phyloP scores from a whole-genome alignment of 2,329 filamentous ascomycete genomes.

The Aspergillus sojae region DNA sequence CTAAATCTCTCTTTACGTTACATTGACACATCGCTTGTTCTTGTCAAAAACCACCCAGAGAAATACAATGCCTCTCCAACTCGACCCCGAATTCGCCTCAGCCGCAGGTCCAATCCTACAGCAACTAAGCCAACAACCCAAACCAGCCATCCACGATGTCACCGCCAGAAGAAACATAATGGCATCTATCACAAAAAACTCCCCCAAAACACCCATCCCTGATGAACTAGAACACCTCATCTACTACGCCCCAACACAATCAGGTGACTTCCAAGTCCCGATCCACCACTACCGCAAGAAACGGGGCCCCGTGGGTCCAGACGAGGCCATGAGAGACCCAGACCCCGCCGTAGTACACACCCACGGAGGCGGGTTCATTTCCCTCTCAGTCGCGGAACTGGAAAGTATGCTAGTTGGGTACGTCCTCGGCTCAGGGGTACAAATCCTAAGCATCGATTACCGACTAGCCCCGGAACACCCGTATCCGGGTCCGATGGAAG shows the following conservation, averaged over 20 bases:
- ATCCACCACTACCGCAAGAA: slow-evolving; percentile 19
- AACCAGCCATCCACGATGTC: background rate
- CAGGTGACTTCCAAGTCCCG: slow-evolving; percentile 10
- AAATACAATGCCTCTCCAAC: slow-evolving; percentile 17
- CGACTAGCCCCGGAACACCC: slow-evolving; percentile 48
- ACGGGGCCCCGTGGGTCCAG: background rate
- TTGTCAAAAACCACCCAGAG: no score
- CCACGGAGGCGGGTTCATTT: slow-evolving; percentile 49
- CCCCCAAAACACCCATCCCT: slow-evolving; percentile 1
- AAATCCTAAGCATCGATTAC: slow-evolving; percentile 45
- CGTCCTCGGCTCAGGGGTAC: slow-evolving; percentile 31
- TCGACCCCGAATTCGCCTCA: slow-evolving; percentile 17
- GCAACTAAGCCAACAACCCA: slow-evolving; percentile 6
- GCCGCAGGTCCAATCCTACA: slow-evolving; percentile 14
- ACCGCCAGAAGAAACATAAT: background rate
- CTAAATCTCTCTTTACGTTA: background rate
- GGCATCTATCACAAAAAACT: background rate
- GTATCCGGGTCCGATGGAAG: slow-evolving; percentile 40
- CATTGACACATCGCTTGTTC: background rate
- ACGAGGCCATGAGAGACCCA: slow-evolving; percentile 10
- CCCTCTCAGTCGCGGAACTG: slow-evolving; percentile 30
- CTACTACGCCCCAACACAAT: slow-evolving; percentile 4
- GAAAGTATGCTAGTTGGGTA: slow-evolving; percentile 26
- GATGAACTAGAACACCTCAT: slow-evolving; percentile 16
- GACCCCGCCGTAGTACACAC: slow-evolving; percentile 38